These are phyloP conservation scores for Xylaria arbuscula DNA, from an alignment of 2,329 filamentous ascomycete species.

Conservation along the genomic window DNA sequence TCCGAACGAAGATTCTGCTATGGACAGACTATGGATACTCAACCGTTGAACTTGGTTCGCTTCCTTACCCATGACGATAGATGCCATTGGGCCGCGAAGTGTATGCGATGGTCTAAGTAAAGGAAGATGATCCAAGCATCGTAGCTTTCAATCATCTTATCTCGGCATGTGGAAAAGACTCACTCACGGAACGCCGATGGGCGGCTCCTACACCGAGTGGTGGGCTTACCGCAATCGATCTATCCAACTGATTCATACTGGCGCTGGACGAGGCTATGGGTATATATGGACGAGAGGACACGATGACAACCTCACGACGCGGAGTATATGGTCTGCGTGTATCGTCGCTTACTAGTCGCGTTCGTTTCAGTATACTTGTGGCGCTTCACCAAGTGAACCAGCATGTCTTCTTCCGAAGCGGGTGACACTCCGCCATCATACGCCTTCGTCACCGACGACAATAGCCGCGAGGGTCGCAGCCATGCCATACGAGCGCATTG, in stretches of 20 bases:
- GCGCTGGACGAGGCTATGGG: neutral
- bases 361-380: neutral
- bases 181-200: conserved; percentile 6
- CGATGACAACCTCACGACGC: neutral
- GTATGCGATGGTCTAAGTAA: neutral
- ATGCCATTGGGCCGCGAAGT: neutral
- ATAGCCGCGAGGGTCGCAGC: conserved; percentile 25
- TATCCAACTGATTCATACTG: neutral
- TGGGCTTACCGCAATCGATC: neutral
- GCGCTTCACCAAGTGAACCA: neutral
- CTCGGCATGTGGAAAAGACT: conserved; percentile 14
- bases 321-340: too few relatives aligned
- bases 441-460: conserved; percentile 28
- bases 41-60: neutral
- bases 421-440: conserved; percentile 24
- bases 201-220: neutral
- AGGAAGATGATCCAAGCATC: neutral
- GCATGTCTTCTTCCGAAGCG: conserved; percentile 25
- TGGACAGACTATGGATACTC: neutral
- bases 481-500: conserved; percentile 33
- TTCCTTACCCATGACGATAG: conserved; percentile 1
- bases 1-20: conserved; percentile 3
- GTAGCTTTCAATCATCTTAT: neutral
- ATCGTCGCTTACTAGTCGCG: neutral
- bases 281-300: neutral